Evolutionary conservation across 306 rosid species (phyloP).

Genomic region (Sphenostylis stenocarpa): DNA sequence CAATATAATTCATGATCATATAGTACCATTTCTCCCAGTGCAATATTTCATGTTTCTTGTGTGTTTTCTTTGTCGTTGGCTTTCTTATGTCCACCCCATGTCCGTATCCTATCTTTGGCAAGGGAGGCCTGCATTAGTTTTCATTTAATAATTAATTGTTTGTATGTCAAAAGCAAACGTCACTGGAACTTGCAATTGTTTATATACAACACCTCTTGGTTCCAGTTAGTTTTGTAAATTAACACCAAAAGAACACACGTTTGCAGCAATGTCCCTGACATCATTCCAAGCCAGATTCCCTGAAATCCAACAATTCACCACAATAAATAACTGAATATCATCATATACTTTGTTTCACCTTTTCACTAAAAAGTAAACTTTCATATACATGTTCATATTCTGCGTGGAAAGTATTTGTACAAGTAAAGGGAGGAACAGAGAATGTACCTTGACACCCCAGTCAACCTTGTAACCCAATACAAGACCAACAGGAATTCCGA

Average conservation of each 20-base stretch:
- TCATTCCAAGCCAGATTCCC: constrained; percentile 41
- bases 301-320: neutral
- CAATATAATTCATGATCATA: too few species aligned
- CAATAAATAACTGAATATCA: neutral
- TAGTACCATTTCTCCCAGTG: neutral
- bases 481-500: constrained; percentile 74
- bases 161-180: neutral
- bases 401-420: neutral
- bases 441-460: constrained; percentile 49
- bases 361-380: too few species aligned
- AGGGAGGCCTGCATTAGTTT: constrained; percentile 18
- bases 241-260: constrained; percentile 26
- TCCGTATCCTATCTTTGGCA: constrained; percentile 36
- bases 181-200: neutral
- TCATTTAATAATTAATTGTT: neutral
- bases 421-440: neutral
- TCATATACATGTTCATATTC: neutral
- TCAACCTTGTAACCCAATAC: constrained; percentile 53
- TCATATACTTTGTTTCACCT: too few species aligned
- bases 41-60: constrained; percentile 6
- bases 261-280: constrained; percentile 30
- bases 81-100: constrained; percentile 31
- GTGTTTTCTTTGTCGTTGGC: neutral
- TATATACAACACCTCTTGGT: neutral
- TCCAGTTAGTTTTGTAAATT: constrained; percentile 36